Evolutionary conservation across 2,329 filamentous ascomycete genomes (phyloP), one percentile per base, ranked within the genome.

Genomic region (Pezicula neosporulosa): DNA sequence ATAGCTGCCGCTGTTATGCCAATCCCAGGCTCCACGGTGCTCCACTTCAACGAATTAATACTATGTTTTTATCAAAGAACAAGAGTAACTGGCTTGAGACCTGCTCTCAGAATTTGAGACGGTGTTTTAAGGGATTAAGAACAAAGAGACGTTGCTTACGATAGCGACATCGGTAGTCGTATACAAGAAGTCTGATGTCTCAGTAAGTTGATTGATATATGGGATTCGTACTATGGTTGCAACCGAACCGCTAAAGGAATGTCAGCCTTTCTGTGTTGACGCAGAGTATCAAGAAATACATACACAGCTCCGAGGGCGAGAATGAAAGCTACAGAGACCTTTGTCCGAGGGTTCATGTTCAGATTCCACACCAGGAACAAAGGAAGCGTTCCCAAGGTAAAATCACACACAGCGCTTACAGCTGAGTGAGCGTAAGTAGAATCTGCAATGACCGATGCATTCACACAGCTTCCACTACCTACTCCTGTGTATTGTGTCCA

Each of bases 311-410:
- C 70, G 8, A 73, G 59, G 16, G 54, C 57, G 6, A 64, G 52
- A 44, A 63, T 60, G 10, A 61, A 21, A 18, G 56, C 56, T n/a
- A 72, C 60, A 18, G 64, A 70, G 13, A 71, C 41, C 54, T 72
- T 73, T 6, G 69, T 68, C 42, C 65, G 60, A 0, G 39, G 57
- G 42, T 66, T 70, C 61, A 74, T 71, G 35, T 67, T 61, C 4
- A 73, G 58, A 30, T 68, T 65, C 64, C 67, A 70, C 12, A 74
- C 70, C 7, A 74, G 53, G 35, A 70, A 67, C 18, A 71, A 65
- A 1, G 72, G 71, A 3, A 74, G 60, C 2, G 70, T 64, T 33
- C 66, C 69, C 38, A 71, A 63, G 3, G 63, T 67, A 64, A 70
- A 70, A 51, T 74, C 72, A 12, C 67, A 66, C 44, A 60, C 46